Evolutionary conservation across 192 early-diverging fungal species (phyloP), one percentile per base, ranked within the genome.

Genomic region (Coemansia sp.): DNA sequence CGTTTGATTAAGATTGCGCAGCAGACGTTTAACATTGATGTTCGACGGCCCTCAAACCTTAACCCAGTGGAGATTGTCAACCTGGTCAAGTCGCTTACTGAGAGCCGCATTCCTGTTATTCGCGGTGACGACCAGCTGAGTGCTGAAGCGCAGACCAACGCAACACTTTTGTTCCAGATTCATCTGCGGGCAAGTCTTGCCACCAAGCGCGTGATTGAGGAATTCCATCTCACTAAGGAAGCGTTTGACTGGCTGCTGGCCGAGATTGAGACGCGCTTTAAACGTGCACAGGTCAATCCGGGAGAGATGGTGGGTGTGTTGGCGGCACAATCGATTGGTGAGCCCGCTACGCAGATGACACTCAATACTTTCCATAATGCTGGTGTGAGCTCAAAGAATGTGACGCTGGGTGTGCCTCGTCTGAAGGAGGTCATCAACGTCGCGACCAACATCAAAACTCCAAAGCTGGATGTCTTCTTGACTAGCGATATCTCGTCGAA

Each of bases 361-460:
- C 80, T 99, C 55, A 99, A 99, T 71, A 99, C 97, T 51, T 99
- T 99, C 93, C 97, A 99, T 87, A 92, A 92, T 81, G 97, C 97
- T 61, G 97, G 97, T 93, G 95, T 97, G 53, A 88, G 90, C 24
- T 93, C 92, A 62, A 96, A 95, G 85, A 95, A 96, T 72, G 97
- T 97, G 9, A 98, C 95, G 9, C 89, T 93, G 58, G 97, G 97
- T 86, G 95, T 99, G 33, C 97, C 97, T 57, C 93, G 97, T 84
- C 76, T 99, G 63, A 97, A 97, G 86, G 97, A 99, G 84, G 94
- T 99, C 64, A 98, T 99, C 85, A 99, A 97, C 83, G 94, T 97
- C 19, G 95, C 97, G 29, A 94, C 87, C 33, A 95, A 96, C 81
- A 93, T 96, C 72, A 95, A 94, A 78, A 99, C 97, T 39, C 97